phyloP scores from a whole-genome alignment of 2,329 filamentous ascomycete genomes.

The Claviceps sp. region DNA sequence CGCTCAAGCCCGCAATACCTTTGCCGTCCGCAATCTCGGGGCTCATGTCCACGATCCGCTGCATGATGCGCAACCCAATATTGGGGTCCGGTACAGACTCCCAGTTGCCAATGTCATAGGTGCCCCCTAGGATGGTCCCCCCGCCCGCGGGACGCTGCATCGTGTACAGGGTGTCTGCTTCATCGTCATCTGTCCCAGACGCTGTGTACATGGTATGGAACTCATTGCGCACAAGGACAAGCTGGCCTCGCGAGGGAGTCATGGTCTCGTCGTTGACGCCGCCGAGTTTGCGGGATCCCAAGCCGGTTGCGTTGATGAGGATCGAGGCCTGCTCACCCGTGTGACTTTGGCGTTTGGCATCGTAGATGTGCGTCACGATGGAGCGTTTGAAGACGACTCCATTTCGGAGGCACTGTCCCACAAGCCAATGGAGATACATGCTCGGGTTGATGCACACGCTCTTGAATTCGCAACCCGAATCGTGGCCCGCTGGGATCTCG shows the following conservation, averaged over 20 bases:
- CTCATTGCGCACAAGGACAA: constrained; percentile 72
- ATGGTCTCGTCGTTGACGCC: constrained; percentile 67
- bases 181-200: constrained; percentile 61
- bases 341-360: constrained; percentile 43
- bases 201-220: constrained; percentile 54
- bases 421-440: constrained; percentile 76
- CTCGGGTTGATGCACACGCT: constrained; percentile 87
- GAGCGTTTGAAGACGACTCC: constrained; percentile 56
- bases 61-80: constrained; percentile 74
- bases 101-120: constrained; percentile 68
- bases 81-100: constrained; percentile 66
- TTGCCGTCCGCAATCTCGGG: constrained; percentile 51
- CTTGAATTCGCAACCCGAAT: constrained; percentile 63
- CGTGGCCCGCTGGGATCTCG: constrained; percentile 50
- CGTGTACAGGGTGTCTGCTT: constrained; percentile 61
- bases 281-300: constrained; percentile 61
- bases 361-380: constrained; percentile 54
- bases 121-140: constrained; percentile 78
- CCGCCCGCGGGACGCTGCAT: constrained; percentile 74
- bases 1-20: constrained; percentile 58
- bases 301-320: constrained; percentile 74
- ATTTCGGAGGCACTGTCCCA: constrained; percentile 62
- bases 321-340: constrained; percentile 48
- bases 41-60: constrained; percentile 51
- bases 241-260: constrained; percentile 68